Evolutionary conservation across 1,139 yeast genomes (phyloP).

Genomic region (Pichia norvegensis): DNA sequence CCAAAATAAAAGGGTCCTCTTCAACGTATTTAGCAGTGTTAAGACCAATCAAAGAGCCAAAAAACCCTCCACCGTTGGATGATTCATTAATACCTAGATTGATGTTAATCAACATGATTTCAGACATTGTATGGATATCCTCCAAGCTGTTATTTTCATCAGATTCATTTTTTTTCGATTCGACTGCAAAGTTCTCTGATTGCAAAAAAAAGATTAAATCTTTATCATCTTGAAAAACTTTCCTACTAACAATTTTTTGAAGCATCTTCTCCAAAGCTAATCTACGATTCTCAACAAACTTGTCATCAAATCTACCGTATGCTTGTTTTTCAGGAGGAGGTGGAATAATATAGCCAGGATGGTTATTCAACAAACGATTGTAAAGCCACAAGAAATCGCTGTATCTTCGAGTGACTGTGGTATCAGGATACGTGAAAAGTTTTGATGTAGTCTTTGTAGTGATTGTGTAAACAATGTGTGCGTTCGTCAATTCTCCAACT

Average conservation of each 20-base stretch:
- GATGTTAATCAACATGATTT: conserved; percentile 30
- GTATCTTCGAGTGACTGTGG: conserved; percentile 27
- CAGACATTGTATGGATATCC: conserved; percentile 22
- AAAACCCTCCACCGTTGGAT: conserved; percentile 40
- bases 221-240: conserved; percentile 54
- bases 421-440: conserved; percentile 18
- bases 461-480: conserved; percentile 84
- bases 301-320: conserved; percentile 75
- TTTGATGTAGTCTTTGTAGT: conserved; percentile 46
- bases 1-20: conserved; percentile 69
- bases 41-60: conserved; percentile 53
- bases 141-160: conserved; percentile 18
- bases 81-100: conserved; percentile 28
- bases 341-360: conserved; percentile 87
- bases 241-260: conserved; percentile 51
- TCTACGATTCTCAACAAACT: conserved; percentile 80
- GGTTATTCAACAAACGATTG: conserved; percentile 76
- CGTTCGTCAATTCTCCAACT: conserved; percentile 82
- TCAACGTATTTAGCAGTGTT: conserved; percentile 58
- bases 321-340: conserved; percentile 97
- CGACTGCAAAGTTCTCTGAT: conserved; percentile 59
- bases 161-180: conserved; percentile 54
- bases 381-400: conserved; percentile 56
- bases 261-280: conserved; percentile 87
- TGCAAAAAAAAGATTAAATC: conserved; percentile 76